These are phyloP conservation scores for Cyclanthera cordifolia DNA, from an alignment of 306 rosid species.

Conservation along the genomic window DNA sequence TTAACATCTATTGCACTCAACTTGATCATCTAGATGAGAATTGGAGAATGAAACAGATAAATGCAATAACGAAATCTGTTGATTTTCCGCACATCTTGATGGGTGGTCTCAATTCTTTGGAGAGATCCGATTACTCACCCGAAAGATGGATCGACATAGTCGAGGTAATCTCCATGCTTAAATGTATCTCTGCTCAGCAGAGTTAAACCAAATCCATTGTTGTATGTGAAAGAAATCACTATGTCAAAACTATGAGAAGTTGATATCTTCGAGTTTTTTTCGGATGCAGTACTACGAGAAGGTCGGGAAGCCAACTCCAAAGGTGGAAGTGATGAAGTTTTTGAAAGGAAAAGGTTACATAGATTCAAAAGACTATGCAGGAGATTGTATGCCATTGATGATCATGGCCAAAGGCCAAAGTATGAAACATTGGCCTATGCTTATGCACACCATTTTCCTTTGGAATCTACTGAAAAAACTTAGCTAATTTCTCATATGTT, in stretches of 20 bases:
- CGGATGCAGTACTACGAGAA: conserved; percentile 56
- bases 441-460: neutral
- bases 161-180: conserved; percentile 27
- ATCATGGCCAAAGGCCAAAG: conserved; percentile 90
- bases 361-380: conserved; percentile 66
- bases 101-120: conserved; percentile 69
- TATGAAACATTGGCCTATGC: conserved; percentile 15
- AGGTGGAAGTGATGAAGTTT: conserved; percentile 62
- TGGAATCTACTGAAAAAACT: neutral
- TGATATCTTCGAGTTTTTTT: neutral
- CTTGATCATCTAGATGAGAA: conserved; percentile 81
- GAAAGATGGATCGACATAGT: conserved; percentile 69
- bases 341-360: conserved; percentile 54
- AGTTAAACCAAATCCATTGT: neutral
- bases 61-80: conserved; percentile 46
- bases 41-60: conserved; percentile 89
- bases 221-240: neutral
- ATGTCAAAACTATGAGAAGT: too few relatives aligned
- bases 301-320: conserved; percentile 75
- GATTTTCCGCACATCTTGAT: conserved; percentile 68
- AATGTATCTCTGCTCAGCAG: neutral
- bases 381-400: conserved; percentile 74
- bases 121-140: conserved; percentile 52
- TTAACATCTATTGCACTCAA: conserved; percentile 68
- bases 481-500: conserved; percentile 1